These are phyloP conservation scores for Schrenkiella parvula DNA, from an alignment of 345 rosid genomes.

Conservation along the genomic window DNA sequence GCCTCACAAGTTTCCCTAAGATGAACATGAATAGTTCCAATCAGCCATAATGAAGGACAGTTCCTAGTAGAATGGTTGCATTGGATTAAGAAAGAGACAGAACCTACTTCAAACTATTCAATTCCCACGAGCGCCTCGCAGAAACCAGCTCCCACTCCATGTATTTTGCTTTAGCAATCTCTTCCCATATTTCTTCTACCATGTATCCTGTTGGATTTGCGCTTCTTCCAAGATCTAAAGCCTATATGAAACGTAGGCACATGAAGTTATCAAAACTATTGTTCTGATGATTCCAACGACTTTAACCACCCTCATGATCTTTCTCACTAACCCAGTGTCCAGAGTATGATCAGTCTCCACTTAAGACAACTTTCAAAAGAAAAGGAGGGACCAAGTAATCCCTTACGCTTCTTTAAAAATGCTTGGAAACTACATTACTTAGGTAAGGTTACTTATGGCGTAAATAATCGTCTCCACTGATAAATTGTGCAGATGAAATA, in stretches of 20 bases:
- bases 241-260: slow-evolving; percentile 35
- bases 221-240: slow-evolving; percentile 81
- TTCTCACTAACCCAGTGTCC: neutral
- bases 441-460: neutral
- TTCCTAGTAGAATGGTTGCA: neutral
- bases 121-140: slow-evolving; percentile 61
- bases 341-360: neutral
- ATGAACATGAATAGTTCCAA: slow-evolving; percentile 13
- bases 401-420: neutral
- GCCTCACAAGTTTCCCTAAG: slow-evolving; percentile 74
- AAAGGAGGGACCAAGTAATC: neutral
- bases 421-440: neutral
- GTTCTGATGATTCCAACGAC: neutral
- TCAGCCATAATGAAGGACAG: neutral
- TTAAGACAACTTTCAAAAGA: neutral
- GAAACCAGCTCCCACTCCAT: slow-evolving; percentile 71
- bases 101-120: slow-evolving; percentile 82
- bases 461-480: neutral
- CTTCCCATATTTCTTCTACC: slow-evolving; percentile 91
- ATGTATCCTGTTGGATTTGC: slow-evolving; percentile 58
- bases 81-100: slow-evolving; percentile 1
- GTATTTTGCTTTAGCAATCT: slow-evolving; percentile 83
- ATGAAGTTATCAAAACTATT: neutral
- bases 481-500: neutral
- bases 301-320: neutral